Conservation (phyloP, 768 basidiomycete genomes). For the Strobilomyces confusus region DNA sequence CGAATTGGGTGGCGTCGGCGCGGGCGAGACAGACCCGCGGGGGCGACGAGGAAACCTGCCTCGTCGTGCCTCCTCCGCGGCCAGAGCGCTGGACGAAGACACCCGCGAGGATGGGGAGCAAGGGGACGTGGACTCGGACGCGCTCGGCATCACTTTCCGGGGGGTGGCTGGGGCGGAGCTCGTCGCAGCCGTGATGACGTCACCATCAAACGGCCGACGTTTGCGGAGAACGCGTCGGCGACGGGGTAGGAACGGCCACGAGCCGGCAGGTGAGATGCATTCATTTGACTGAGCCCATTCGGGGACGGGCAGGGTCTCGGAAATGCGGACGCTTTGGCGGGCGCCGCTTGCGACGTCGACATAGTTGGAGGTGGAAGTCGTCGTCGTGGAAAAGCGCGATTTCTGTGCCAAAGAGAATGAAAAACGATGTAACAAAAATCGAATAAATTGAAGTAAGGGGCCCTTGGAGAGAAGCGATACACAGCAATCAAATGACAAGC, state of each 20-base stretch:
- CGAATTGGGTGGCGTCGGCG: conserved; percentile 5
- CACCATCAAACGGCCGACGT: conserved; percentile 20
- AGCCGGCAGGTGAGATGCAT: conserved; percentile 13
- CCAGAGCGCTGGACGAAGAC: neutral
- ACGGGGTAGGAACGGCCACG: conserved; percentile 23
- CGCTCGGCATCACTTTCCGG: neutral
- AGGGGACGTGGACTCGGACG: conserved; percentile 1
- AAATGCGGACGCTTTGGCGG: neutral
- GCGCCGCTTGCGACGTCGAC: conserved; percentile 13
- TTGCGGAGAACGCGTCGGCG: conserved; percentile 29
- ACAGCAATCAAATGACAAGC: neutral
- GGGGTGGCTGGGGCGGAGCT: conserved; percentile 13
- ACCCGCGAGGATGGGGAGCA: conserved; percentile 1
- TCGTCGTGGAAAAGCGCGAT: conserved; percentile 35
- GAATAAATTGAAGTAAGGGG: neutral
- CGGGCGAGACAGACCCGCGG: neutral
- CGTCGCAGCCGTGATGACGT: neutral
- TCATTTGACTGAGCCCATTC: neutral
- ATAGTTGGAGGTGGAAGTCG: conserved; percentile 32
- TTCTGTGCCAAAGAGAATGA: conserved; percentile 13
- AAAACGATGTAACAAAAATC: neutral
- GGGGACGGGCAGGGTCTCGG: conserved; percentile 2
- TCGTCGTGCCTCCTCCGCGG: neutral
- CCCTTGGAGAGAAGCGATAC: neutral
- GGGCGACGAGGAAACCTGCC: conserved; percentile 5